These are phyloP conservation scores for Ramalina intermedia DNA, from an alignment of 495 filamentous ascomycete genomes.

Conservation along the genomic window DNA sequence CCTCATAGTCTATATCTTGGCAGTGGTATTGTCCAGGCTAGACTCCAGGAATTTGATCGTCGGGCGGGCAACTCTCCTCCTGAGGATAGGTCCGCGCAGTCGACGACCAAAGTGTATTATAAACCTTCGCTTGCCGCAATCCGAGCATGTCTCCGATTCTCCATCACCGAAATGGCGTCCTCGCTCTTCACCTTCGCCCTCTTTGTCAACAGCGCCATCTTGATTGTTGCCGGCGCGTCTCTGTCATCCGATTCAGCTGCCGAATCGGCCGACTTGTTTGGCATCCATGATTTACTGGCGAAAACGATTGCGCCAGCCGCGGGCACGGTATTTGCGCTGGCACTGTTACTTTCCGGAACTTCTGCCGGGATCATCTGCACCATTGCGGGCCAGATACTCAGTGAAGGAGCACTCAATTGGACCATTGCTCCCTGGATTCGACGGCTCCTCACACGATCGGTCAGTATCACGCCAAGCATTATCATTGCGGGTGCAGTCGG, in stretches of 20 bases:
- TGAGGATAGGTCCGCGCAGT: not conserved
- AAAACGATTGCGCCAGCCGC: constrained; percentile 52
- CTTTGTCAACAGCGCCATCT: constrained; percentile 86
- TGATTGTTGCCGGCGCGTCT: constrained; percentile 74
- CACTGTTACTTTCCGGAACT: constrained; percentile 61
- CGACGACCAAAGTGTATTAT: constrained; percentile 46
- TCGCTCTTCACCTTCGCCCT: constrained; percentile 84
- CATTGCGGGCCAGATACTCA: constrained; percentile 72
- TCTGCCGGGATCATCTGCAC: constrained; percentile 72
- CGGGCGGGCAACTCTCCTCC: constrained; percentile 37
- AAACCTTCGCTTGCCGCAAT: constrained; percentile 67
- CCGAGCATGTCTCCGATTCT: constrained; percentile 63
- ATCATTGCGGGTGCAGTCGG: constrained; percentile 72
- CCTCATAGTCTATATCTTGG: constrained; percentile 82
- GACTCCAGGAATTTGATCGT: constrained; percentile 64
- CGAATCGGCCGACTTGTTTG: constrained; percentile 59
- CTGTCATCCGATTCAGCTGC: constrained; percentile 46
- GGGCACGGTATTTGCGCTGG: constrained; percentile 63
- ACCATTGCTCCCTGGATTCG: constrained; percentile 55
- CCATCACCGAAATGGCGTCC: constrained; percentile 56
- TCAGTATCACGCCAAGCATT: constrained; percentile 69
- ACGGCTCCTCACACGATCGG: constrained; percentile 51
- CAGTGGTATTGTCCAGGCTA: constrained; percentile 74
- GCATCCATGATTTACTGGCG: constrained; percentile 65
- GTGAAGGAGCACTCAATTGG: constrained; percentile 65